phyloP scores from a whole-genome alignment of 768 basidiomycete genomes.

The Boletus sp. region DNA sequence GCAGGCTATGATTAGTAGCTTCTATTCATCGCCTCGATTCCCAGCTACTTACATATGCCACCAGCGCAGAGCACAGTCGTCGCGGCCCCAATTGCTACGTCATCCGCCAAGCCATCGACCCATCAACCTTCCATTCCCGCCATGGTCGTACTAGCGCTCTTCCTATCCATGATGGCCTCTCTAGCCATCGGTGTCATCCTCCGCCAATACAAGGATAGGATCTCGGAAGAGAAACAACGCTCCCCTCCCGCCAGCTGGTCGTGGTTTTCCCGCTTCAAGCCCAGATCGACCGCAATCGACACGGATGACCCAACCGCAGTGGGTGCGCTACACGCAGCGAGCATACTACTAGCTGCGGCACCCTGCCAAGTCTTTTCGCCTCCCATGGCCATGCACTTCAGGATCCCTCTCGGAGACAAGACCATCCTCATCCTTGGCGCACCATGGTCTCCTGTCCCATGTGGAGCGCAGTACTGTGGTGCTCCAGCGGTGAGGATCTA shows the following conservation, averaged over 20 bases:
- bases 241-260: not conserved
- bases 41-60: conserved; percentile 16
- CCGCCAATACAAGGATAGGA: conserved; percentile 13
- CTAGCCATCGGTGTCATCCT: conserved; percentile 20
- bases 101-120: not conserved
- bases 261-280: conserved; percentile 3
- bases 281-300: not conserved
- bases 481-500: not conserved
- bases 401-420: conserved; percentile 16
- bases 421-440: conserved; percentile 23
- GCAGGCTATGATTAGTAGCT: not conserved
- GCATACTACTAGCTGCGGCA: conserved; percentile 26
- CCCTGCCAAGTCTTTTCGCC: conserved; percentile 20
- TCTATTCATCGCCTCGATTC: not conserved
- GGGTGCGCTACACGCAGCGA: conserved; percentile 23
- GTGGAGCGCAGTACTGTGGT: conserved; percentile 8
- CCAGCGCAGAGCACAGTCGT: conserved; percentile 11
- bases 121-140: conserved; percentile 18
- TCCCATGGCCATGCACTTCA: conserved; percentile 24
- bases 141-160: conserved; percentile 19
- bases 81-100: not conserved
- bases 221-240: not conserved
- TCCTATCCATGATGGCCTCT: conserved; percentile 18
- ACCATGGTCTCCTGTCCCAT: conserved; percentile 8
- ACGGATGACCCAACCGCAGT: conserved; percentile 14